Evolutionary conservation across 345 rosid genomes (phyloP), one percentile per base, ranked within the genome.

Genomic region (Citrus australasica): DNA sequence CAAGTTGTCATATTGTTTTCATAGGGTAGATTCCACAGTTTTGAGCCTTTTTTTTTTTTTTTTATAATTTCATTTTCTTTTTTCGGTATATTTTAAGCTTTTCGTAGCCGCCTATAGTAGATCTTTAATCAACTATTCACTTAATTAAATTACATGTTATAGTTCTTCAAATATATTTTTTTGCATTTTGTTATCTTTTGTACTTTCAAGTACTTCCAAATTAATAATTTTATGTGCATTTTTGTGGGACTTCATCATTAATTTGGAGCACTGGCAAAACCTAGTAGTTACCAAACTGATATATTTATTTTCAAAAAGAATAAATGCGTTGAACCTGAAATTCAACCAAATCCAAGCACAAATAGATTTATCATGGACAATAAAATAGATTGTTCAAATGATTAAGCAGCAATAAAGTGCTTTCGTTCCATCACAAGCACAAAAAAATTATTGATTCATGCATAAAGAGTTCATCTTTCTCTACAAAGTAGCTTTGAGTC

Each of bases 1-100:
- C 13, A 46, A 63, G 25, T 69, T 21, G 17, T 58, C 30, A 14
- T 5, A 24, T 38, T 60, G 27, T 42, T 59, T 69, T 30, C 16
- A 59, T n/a, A 46, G 76, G 9, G 38, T 70, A 78, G 28, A 61
- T 78, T 78, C 76, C 76, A 62, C 80, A 70, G 65, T 70, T 70
- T 70, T 78, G 76, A 33, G 33, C 62, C 13, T 40, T 3, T 25
- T 25, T 22, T 40, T 5, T 63, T n/a, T 5, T 63, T 17, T 33
- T 19, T 6, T 14, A 21, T 21, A 0, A 33, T 42, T 68, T 67
- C 10, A 38, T 27, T 56, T 37, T 30, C 38, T 38, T 24, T 53
- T 33, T 33, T 30, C 16, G 19, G 46, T 24, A 64, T 42, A 63
- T 21, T 40, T 30, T 42, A 32, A 63, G 53, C 46, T 48, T 42